phyloP scores from a whole-genome alignment of 768 basidiomycete species.

The Pleurotus eryngii region DNA sequence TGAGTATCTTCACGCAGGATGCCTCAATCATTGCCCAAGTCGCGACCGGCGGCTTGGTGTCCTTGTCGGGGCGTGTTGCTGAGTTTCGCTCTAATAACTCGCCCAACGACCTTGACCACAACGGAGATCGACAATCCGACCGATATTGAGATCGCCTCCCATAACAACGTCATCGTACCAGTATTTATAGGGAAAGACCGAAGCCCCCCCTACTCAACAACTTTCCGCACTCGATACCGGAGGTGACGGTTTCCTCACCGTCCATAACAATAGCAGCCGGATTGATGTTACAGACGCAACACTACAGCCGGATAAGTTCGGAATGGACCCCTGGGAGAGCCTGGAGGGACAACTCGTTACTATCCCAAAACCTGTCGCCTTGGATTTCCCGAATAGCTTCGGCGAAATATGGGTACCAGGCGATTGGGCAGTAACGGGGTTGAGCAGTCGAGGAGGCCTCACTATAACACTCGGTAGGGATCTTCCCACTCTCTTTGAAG shows the following conservation, averaged over 20 bases:
- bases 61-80: constrained; percentile 41
- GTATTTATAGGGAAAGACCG: constrained; percentile 51
- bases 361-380: constrained; percentile 42
- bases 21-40: constrained; percentile 33
- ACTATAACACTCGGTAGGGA: constrained; percentile 37
- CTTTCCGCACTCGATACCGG: constrained; percentile 49
- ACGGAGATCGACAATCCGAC: constrained; percentile 48
- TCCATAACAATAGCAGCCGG: constrained; percentile 50
- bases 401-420: constrained; percentile 60
- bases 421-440: constrained; percentile 51
- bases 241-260: constrained; percentile 50
- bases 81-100: constrained; percentile 44
- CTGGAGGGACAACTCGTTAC: constrained; percentile 56
- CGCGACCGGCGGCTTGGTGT: constrained; percentile 43
- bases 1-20: constrained; percentile 45
- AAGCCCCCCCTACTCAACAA: constrained; percentile 45
- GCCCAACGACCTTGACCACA: constrained; percentile 39
- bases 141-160: constrained; percentile 40
- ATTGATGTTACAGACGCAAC: constrained; percentile 43
- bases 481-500: neutral
- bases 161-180: constrained; percentile 42
- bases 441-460: constrained; percentile 55
- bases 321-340: constrained; percentile 64
- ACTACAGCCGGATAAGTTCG: constrained; percentile 47
- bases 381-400: constrained; percentile 49